Conservation (phyloP, 1,139 yeast species). For the Debaryomycetaceae sp. region DNA sequence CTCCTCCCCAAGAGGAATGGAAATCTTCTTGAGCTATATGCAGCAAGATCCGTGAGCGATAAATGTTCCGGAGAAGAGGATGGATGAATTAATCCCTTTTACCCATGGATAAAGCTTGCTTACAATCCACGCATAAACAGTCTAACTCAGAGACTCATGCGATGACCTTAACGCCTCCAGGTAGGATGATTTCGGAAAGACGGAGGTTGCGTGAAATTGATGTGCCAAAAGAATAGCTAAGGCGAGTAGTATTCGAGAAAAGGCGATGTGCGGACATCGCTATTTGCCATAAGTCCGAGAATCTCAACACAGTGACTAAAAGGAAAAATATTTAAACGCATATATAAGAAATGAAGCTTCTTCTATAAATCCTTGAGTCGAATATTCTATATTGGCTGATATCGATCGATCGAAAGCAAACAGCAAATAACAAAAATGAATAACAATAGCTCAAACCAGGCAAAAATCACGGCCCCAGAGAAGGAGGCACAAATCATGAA, state of each 20-base stretch:
- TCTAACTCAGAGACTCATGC: too few species aligned
- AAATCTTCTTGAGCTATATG: too few species aligned
- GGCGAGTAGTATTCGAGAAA: too few species aligned
- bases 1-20: too few species aligned
- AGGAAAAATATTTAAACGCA: background rate
- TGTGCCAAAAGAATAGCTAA: too few species aligned
- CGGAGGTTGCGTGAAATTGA: background rate
- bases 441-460: background rate
- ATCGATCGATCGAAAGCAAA: background rate
- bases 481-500: conserved; percentile 50
- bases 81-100: too few species aligned
- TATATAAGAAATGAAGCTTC: background rate
- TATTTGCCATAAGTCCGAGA: background rate
- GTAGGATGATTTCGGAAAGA: background rate
- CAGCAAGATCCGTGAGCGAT: too few species aligned
- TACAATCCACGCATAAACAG: too few species aligned
- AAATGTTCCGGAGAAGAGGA: too few species aligned
- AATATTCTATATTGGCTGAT: background rate
- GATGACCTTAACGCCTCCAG: too few species aligned
- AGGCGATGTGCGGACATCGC: background rate
- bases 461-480: conserved; percentile 36
- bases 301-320: background rate
- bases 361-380: background rate
- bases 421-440: background rate
- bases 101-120: too few species aligned